phyloP scores from a whole-genome alignment of 345 rosid species.

The Aquilaria sinensis region DNA sequence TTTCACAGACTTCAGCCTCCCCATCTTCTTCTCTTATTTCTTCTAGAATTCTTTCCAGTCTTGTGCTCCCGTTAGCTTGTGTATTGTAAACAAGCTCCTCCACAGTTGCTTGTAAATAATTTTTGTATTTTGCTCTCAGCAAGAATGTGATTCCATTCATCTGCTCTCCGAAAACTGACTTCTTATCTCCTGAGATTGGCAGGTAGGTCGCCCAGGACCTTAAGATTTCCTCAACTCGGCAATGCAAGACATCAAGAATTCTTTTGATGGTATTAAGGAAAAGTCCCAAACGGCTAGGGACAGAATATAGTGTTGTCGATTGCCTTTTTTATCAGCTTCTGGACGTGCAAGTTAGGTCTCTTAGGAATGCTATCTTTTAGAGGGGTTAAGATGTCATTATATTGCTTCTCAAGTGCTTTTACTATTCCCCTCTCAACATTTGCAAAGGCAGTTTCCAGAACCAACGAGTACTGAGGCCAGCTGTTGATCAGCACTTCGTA shows the following conservation, averaged over 20 bases:
- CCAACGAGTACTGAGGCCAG: slow-evolving; percentile 90
- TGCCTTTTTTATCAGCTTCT: slow-evolving; percentile 89
- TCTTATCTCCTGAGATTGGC: slow-evolving; percentile 71
- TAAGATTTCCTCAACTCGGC: slow-evolving; percentile 70
- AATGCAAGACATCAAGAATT: slow-evolving; percentile 80
- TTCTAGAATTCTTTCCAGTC: slow-evolving; percentile 78
- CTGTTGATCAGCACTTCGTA: slow-evolving; percentile 86
- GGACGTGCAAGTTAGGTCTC: slow-evolving; percentile 90
- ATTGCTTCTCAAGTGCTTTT: slow-evolving; percentile 85
- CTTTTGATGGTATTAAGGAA: slow-evolving; percentile 89
- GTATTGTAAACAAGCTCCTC: slow-evolving; percentile 76
- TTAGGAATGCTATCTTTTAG: slow-evolving; percentile 82
- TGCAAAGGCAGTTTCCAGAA: slow-evolving; percentile 78
- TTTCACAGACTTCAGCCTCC: slow-evolving; percentile 80
- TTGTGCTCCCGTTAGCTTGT: slow-evolving; percentile 65
- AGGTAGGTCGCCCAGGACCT: slow-evolving; percentile 87
- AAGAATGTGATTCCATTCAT: slow-evolving; percentile 85
- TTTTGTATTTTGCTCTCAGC: slow-evolving; percentile 89
- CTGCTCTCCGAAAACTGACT: slow-evolving; percentile 73
- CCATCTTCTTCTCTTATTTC: slow-evolving; percentile 91
- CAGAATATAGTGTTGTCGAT: slow-evolving; percentile 58
- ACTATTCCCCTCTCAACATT: slow-evolving; percentile 76
- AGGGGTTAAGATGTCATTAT: slow-evolving; percentile 78
- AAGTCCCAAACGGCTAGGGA: slow-evolving; percentile 77
- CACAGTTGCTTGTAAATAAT: slow-evolving; percentile 85